Evolutionary conservation across 768 basidiomycete genomes (phyloP).

Genomic region (Leucosporidium scottii): DNA sequence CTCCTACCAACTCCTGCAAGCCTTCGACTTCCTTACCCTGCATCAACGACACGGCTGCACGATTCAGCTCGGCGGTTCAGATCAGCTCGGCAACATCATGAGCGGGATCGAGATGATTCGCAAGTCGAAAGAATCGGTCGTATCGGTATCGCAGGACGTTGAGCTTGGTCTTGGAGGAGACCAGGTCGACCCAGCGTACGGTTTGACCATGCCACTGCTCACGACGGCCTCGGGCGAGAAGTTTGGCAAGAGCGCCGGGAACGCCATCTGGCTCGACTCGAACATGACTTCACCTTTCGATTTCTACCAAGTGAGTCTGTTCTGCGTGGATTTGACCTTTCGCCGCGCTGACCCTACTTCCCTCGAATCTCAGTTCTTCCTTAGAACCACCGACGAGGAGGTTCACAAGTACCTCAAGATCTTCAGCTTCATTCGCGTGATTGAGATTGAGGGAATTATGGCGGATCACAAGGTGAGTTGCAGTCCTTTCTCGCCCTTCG

Average conservation of each 20-base stretch:
- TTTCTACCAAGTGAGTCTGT: constrained; percentile 74
- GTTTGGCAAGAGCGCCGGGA: constrained; percentile 95
- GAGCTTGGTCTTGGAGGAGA: constrained; percentile 5
- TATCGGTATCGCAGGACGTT: constrained; percentile 9
- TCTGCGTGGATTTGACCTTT: too few relatives aligned
- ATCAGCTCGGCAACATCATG: constrained; percentile 97
- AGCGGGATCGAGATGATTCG: constrained; percentile 87
- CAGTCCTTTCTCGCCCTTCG: neutral
- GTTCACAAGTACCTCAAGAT: constrained; percentile 70
- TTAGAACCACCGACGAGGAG: constrained; percentile 70
- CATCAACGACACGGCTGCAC: constrained; percentile 59
- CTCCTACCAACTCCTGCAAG: constrained; percentile 93
- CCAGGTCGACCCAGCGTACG: constrained; percentile 51
- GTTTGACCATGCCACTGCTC: constrained; percentile 86
- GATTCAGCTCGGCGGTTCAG: constrained; percentile 89
- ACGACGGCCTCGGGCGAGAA: constrained; percentile 85
- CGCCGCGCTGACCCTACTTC: too few relatives aligned
- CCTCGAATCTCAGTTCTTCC: constrained; percentile 63
- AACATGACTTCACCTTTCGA: constrained; percentile 76
- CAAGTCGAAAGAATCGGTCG: constrained; percentile 43
- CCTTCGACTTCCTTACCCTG: constrained; percentile 84
- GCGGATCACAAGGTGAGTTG: constrained; percentile 53
- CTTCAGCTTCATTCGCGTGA: constrained; percentile 66
- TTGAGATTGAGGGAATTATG: constrained; percentile 55
- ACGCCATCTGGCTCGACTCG: constrained; percentile 84